Base-by-base conservation (phyloP, 352 stramenopile genomes). In the Globisporangium yorkense region DNA sequence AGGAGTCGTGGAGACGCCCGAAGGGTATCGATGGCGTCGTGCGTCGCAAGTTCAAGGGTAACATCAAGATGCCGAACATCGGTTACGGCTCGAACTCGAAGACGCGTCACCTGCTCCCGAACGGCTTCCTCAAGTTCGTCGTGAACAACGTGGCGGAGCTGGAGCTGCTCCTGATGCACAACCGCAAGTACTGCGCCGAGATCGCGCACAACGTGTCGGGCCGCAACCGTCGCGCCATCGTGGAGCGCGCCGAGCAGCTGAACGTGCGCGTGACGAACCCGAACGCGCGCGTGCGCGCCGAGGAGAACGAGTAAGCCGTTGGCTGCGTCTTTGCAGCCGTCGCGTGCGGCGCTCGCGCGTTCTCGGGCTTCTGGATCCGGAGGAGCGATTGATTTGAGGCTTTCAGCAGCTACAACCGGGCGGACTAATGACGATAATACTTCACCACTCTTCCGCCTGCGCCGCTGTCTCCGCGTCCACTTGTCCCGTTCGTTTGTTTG, bases 1-100 rank as follows among this genome's bases (percentile, higher is more conserved):
- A 86, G 72, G 86, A 96, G 67, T 94, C 80, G 78, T 99, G 97
- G 97, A 91, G 97, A 72, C 97, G 97, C 77, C 97, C 97, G 51
- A 99, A 99, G 85, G 97, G 97, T 99, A 99, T 99, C 88, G 97
- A 99, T 87, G 92, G 94, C 76, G 97, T 97, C 66, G 96, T 99
- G 59, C 95, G 97, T 76, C 96, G 97, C 75, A 96, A 97, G 76
- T 99, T 99, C 88, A 99, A 99, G 88, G 97, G 97, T 56, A 92
- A 96, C 52, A 89, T 98, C 70, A 96, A 96, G 69, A 98, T 98
- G 96, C 96, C 96, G 46, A 98, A 97, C 75, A 97, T 99, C 72
- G 97, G 97, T 66, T 99, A 99, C 84, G 97, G 97, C 72, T 99
- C 95, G 55, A 96, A 99, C 87, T 99, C 98, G 84, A 98, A 98